Percentiles rank a stretch among this genome's conserved stretches.
These are phyloP conservation scores for Pleurotus pulmonarius DNA, from an alignment of 768 basidiomycete genomes.

Conservation along the genomic window DNA sequence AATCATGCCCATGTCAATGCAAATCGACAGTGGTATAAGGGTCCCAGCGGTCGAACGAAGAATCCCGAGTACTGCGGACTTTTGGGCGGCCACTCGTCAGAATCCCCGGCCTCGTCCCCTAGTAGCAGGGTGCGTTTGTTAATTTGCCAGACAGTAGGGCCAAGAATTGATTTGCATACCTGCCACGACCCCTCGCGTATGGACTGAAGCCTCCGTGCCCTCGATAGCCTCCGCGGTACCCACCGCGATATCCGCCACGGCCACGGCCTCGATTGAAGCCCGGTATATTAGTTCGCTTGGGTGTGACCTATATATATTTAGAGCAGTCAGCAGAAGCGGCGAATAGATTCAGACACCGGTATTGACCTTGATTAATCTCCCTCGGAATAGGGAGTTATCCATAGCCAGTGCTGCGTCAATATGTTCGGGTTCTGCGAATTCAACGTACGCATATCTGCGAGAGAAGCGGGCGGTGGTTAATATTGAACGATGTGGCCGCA, in stretches of 20 bases:
- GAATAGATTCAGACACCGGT: background rate
- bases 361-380: slow-evolving; percentile 83
- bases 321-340: too few relatives aligned
- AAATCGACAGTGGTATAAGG: too few relatives aligned
- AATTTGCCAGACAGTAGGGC: too few relatives aligned
- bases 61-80: background rate
- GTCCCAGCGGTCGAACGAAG: background rate
- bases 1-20: background rate
- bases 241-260: slow-evolving; percentile 57
- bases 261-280: slow-evolving; percentile 86
- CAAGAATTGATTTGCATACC: slow-evolving; percentile 40
- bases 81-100: slow-evolving; percentile 23
- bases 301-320: slow-evolving; percentile 62
- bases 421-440: slow-evolving; percentile 91
- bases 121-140: slow-evolving; percentile 4
- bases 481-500: slow-evolving; percentile 7
- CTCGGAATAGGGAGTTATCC: slow-evolving; percentile 95
- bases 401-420: slow-evolving; percentile 89
- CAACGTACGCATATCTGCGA: slow-evolving; percentile 92
- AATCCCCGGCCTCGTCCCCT: slow-evolving; percentile 79
- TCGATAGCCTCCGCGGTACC: slow-evolving; percentile 47
- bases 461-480: slow-evolving; percentile 5
- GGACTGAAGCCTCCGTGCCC: slow-evolving; percentile 54
- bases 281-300: slow-evolving; percentile 95
- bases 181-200: slow-evolving; percentile 66